A percentile compares a stretch with the other conserved stretches of the same genome.
phyloP scores from a whole-genome alignment of 805 yeast species.

The Scheffersomyces lignosus region DNA sequence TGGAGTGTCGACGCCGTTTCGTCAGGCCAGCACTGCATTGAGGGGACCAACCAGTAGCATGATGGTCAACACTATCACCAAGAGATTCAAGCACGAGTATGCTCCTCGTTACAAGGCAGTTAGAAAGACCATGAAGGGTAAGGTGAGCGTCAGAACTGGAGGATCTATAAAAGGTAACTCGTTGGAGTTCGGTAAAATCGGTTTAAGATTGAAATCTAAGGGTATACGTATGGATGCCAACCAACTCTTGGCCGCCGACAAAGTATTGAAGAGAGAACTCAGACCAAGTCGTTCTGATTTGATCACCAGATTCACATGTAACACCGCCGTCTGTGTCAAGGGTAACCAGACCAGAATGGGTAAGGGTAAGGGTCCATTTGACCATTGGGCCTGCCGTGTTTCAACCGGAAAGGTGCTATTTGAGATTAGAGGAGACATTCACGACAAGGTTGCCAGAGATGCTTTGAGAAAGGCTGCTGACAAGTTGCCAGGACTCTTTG shows the following conservation, averaged over 20 bases:
- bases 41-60: background rate
- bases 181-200: slow-evolving; percentile 77
- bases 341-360: slow-evolving; percentile 99
- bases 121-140: slow-evolving; percentile 85
- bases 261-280: slow-evolving; percentile 77
- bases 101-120: slow-evolving; percentile 74
- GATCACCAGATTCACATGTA: slow-evolving; percentile 79
- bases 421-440: slow-evolving; percentile 79
- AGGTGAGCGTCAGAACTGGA: slow-evolving; percentile 92
- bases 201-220: slow-evolving; percentile 83
- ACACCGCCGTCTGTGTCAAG: slow-evolving; percentile 88
- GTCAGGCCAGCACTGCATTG: slow-evolving; percentile 1
- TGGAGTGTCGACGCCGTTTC: slow-evolving; percentile 1
- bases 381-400: slow-evolving; percentile 94
- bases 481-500: slow-evolving; percentile 90
- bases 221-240: slow-evolving; percentile 84
- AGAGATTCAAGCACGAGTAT: slow-evolving; percentile 62
- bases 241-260: slow-evolving; percentile 89
- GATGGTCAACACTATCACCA: slow-evolving; percentile 5
- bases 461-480: slow-evolving; percentile 87
- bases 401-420: slow-evolving; percentile 93
- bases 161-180: slow-evolving; percentile 90
- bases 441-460: slow-evolving; percentile 87
- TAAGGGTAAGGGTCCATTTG: slow-evolving; percentile 97
- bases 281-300: slow-evolving; percentile 75